phyloP scores from a whole-genome alignment of 139 green algal species.

The Mesotaenium endlicherianum region DNA sequence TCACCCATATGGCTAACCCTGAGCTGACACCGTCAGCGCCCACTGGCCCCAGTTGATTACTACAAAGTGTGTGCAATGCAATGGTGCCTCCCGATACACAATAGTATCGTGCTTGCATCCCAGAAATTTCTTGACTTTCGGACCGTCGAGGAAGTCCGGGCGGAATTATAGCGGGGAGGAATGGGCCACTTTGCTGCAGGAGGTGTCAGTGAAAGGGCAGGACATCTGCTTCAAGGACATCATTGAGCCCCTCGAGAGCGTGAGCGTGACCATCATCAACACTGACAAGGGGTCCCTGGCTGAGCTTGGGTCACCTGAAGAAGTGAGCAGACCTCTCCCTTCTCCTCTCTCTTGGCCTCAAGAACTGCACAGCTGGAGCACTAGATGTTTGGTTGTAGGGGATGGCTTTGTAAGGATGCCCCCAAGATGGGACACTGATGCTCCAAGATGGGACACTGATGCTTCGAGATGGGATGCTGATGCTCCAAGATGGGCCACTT shows the following conservation, averaged over 20 bases:
- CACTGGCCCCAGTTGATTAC: neutral
- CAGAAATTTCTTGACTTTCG: no score
- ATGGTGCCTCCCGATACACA: no score
- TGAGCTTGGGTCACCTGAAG: slow-evolving; percentile 75
- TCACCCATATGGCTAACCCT: neutral
- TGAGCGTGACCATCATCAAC: slow-evolving; percentile 80
- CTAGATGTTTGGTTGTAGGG: neutral
- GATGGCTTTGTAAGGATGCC: neutral
- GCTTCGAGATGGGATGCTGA: neutral
- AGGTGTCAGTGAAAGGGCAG: slow-evolving; percentile 74
- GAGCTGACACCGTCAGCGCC: neutral
- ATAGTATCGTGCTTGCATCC: no score
- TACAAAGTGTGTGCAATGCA: neutral
- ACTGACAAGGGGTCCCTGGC: slow-evolving; percentile 83
- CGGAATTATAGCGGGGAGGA: no score
- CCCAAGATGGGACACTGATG: neutral
- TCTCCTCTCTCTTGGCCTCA: neutral
- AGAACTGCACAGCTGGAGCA: neutral
- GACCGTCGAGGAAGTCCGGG: no score
- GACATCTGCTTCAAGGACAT: slow-evolving; percentile 97
- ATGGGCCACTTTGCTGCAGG: slow-evolving; percentile 41
- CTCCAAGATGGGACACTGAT: neutral
- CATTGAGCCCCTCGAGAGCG: slow-evolving; percentile 95
- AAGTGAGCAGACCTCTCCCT: slow-evolving; percentile 37
- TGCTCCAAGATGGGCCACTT: neutral